Evolutionary conservation across 345 rosid genomes (phyloP).

Genomic region (Alliaria petiolata): DNA sequence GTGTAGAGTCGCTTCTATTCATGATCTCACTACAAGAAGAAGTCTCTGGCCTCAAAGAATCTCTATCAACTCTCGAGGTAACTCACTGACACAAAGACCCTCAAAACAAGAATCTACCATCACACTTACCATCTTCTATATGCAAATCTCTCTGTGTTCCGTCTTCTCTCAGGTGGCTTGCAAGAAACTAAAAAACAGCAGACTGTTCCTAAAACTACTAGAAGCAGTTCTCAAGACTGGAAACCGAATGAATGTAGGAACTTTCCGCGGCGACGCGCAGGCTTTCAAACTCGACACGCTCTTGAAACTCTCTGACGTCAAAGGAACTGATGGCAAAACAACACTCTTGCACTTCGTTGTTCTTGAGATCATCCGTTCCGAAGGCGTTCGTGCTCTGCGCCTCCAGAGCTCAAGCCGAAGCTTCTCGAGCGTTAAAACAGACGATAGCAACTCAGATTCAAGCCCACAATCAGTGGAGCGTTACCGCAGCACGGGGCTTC

Average conservation of each 20-base stretch:
- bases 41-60: constrained; percentile 54
- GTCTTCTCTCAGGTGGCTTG: constrained; percentile 67
- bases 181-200: constrained; percentile 65
- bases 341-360: constrained; percentile 89
- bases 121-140: neutral
- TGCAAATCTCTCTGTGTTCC: neutral
- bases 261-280: constrained; percentile 88
- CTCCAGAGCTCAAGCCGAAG: constrained; percentile 45
- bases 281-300: constrained; percentile 94
- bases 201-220: constrained; percentile 77
- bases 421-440: constrained; percentile 50
- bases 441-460: constrained; percentile 39
- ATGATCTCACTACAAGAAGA: constrained; percentile 79
- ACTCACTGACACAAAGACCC: neutral
- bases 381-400: constrained; percentile 67
- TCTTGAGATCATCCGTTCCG: constrained; percentile 89
- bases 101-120: neutral
- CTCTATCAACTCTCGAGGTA: constrained; percentile 85
- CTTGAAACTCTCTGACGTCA: constrained; percentile 88
- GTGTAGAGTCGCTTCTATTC: constrained; percentile 74
- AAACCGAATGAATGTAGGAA: constrained; percentile 90
- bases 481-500: constrained; percentile 56
- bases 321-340: constrained; percentile 89
- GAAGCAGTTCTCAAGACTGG: constrained; percentile 98
- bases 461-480: constrained; percentile 40